phyloP scores from a whole-genome alignment of 1,139 yeast species.

The Taiozyma sp. region DNA sequence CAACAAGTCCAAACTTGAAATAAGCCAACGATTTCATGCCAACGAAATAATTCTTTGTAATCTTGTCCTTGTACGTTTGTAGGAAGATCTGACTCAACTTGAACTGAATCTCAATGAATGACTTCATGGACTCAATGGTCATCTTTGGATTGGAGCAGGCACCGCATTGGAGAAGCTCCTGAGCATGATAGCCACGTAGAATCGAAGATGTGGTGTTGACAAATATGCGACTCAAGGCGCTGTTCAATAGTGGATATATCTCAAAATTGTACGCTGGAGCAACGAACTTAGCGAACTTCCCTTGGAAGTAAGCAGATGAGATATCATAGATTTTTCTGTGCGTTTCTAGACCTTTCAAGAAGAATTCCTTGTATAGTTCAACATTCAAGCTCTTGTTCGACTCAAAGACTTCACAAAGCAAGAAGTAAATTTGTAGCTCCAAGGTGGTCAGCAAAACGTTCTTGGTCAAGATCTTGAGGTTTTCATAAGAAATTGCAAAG shows the following conservation, averaged over 20 bases:
- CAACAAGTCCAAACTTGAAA: conserved; percentile 5
- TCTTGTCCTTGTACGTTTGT: conserved; percentile 4
- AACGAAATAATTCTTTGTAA: conserved; percentile 11
- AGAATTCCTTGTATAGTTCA: conserved; percentile 6
- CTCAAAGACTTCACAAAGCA: conserved; percentile 11
- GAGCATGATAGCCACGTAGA: conserved; percentile 14
- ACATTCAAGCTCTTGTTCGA: conserved; percentile 9
- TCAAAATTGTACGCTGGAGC: conserved; percentile 9
- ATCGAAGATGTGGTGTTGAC: conserved; percentile 1
- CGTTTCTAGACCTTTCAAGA: not conserved
- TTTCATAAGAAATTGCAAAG: conserved; percentile 5
- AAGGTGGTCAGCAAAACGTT: conserved; percentile 10
- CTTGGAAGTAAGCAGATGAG: conserved; percentile 8
- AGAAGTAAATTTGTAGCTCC: conserved; percentile 9
- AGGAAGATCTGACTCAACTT: conserved; percentile 6
- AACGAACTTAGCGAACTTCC: conserved; percentile 7
- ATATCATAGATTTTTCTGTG: conserved; percentile 7
- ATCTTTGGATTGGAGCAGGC: conserved; percentile 2
- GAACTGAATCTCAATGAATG: not conserved
- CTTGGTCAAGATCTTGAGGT: conserved; percentile 6
- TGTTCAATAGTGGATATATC: conserved; percentile 8
- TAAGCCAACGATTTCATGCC: conserved; percentile 9
- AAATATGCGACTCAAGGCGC: conserved; percentile 6
- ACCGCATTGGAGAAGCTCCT: conserved; percentile 4
- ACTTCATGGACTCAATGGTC: conserved; percentile 1